Base-by-base conservation (phyloP, 805 yeast genomes). In the Yamadazyma scolyti region DNA sequence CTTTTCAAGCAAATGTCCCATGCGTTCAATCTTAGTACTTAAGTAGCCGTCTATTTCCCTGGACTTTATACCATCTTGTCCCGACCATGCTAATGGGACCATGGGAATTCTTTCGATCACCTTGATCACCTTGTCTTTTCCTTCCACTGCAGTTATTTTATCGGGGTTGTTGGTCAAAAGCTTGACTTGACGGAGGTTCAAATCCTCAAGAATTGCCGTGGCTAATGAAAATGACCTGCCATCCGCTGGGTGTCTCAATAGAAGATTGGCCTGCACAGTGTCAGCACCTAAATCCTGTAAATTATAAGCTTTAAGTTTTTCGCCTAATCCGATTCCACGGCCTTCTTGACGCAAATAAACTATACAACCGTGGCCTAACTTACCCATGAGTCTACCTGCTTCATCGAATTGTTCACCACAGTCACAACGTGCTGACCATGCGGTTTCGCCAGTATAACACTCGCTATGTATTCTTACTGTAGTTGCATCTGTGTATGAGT, bases 361-460 rank as follows among this genome's bases (percentile, higher is more conserved):
- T 30, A 93, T 88, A 46, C 95, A 89, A 14, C 99, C 99, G 43
- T 79, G 82, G 11, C 96, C 96, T 28, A 70, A 71, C 35, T 71
- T 65, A 5, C 95, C 95, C 90, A 93, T 93, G 25, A 87, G 58
- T 40, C 94, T 72, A 6, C 97, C 98, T 2, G 97, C 97, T 58
- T 94, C 96, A 58, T 93, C 97, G 48, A 93, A 85, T 64, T 93
- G 99, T 59, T 93, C 99, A 13, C 99, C 99, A 61, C 99, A 93
- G 59, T 93, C 99, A 58, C 99, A 93, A 33, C 99, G 73, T 1
- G 99, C 97, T 36, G 90, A 79, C 98, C 99, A 93, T 7, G 97
- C 97, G 1, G 97, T 93, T 54, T 93, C 99, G 3, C 99, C 99
- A 0, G 99, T 93, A 63, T 90, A 93, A 59, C 99, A 93, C 54